phyloP scores from a whole-genome alignment of 768 basidiomycete species.

The Panellus pusillus region DNA sequence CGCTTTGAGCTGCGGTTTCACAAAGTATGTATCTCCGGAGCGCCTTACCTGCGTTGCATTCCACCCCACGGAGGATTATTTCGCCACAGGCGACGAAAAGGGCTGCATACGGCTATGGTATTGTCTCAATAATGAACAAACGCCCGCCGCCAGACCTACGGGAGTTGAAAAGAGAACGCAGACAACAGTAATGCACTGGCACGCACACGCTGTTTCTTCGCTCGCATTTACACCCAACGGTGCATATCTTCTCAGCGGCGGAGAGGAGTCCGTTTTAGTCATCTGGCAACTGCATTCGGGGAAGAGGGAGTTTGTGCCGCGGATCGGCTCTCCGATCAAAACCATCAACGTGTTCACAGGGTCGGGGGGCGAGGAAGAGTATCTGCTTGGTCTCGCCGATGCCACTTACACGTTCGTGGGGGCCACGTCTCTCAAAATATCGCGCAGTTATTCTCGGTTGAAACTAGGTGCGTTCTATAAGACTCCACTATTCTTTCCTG shows the following conservation, averaged over 20 bases:
- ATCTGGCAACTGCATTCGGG: conserved; percentile 93
- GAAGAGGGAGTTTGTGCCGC: conserved; percentile 88
- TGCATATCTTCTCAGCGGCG: conserved; percentile 89
- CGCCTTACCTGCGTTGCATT: conserved; percentile 80
- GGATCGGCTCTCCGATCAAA: conserved; percentile 84
- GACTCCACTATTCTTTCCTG: background rate
- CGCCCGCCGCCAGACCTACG: conserved; percentile 39
- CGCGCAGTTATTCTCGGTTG: conserved; percentile 71
- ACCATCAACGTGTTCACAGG: conserved; percentile 60
- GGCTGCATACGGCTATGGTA: conserved; percentile 93
- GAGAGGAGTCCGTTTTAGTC: conserved; percentile 94
- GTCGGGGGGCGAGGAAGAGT: conserved; percentile 73
- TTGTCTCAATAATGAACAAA: conserved; percentile 67
- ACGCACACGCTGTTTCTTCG: conserved; percentile 89
- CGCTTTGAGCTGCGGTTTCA: conserved; percentile 64
- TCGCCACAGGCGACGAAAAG: conserved; percentile 89
- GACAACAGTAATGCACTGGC: conserved; percentile 92
- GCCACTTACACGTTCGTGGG: conserved; percentile 77
- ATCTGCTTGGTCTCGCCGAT: conserved; percentile 80
- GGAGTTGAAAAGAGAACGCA: conserved; percentile 79
- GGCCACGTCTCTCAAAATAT: conserved; percentile 68
- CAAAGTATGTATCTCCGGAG: conserved; percentile 82
- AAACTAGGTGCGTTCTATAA: conserved; percentile 60
- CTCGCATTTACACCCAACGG: conserved; percentile 88
- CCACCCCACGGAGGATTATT: conserved; percentile 89